Conservation (phyloP, 2,329 filamentous ascomycete species). For the Alternaria novae-zelandiae region DNA sequence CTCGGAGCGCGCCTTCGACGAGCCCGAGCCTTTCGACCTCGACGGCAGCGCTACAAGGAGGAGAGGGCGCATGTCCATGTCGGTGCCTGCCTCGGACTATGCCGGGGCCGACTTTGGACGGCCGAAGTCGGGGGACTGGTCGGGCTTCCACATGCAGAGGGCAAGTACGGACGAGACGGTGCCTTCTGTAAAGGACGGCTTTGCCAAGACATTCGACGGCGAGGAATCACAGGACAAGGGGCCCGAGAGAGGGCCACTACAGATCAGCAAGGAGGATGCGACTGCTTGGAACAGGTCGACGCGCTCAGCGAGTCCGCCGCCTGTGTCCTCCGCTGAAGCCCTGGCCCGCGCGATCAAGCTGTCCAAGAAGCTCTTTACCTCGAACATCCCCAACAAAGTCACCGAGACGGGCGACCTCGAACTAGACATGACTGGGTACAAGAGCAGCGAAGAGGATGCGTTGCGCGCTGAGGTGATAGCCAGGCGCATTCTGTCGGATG, state of each 20-base stretch:
- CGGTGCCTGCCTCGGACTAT: constrained; percentile 33
- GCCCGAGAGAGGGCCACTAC: constrained; percentile 37
- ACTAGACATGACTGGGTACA: constrained; percentile 98
- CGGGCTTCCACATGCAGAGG: constrained; percentile 47
- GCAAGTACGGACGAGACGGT: constrained; percentile 63
- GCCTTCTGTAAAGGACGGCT: constrained; percentile 50
- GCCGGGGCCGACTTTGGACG: constrained; percentile 22
- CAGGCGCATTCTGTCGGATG: constrained; percentile 88
- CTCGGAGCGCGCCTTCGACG: constrained; percentile 60
- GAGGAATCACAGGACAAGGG: constrained; percentile 22
- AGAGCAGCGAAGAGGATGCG: constrained; percentile 90
- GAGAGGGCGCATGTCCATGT: constrained; percentile 40
- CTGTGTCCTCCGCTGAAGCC: constrained; percentile 74
- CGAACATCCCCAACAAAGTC: constrained; percentile 92
- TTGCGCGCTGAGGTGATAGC: constrained; percentile 92
- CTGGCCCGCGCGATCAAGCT: constrained; percentile 82
- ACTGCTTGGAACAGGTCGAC: constrained; percentile 44
- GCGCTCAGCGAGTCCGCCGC: constrained; percentile 78
- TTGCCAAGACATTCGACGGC: constrained; percentile 40
- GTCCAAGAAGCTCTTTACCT: constrained; percentile 84
- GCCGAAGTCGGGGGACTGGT: constrained; percentile 46
- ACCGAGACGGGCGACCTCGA: constrained; percentile 93
- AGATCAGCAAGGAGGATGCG: constrained; percentile 42
- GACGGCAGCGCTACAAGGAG: constrained; percentile 52
- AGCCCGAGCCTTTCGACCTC: constrained; percentile 74